phyloP scores from a whole-genome alignment of 148 eudicot species.

The Cornus suecica region DNA sequence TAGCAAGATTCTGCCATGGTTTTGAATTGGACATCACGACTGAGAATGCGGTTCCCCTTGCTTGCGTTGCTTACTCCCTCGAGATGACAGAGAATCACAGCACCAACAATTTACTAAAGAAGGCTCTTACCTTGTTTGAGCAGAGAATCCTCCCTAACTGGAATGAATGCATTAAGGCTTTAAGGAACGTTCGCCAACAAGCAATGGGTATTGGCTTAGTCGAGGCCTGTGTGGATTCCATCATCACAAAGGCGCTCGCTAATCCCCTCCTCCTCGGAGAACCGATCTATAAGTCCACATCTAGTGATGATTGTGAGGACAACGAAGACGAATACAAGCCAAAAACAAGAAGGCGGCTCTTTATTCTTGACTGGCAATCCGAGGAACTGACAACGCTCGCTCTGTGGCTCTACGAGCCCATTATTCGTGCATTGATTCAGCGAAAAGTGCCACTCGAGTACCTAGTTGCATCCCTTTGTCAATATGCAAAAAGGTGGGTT shows the following conservation, averaged over 20 bases:
- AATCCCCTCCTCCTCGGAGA: slow-evolving; percentile 55
- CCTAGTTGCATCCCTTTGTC: slow-evolving; percentile 42
- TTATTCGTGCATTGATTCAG: slow-evolving; percentile 37
- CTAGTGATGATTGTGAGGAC: slow-evolving; percentile 19
- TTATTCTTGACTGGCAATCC: slow-evolving; percentile 25
- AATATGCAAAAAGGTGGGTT: slow-evolving; percentile 37
- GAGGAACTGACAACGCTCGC: slow-evolving; percentile 51
- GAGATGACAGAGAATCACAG: slow-evolving; percentile 62
- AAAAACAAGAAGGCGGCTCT: slow-evolving; percentile 52
- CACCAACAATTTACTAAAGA: slow-evolving; percentile 43
- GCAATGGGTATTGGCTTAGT: slow-evolving; percentile 41
- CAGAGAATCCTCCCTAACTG: slow-evolving; percentile 52
- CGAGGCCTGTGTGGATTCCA: slow-evolving; percentile 35
- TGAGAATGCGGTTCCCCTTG: slow-evolving; percentile 47
- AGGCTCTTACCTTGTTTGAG: slow-evolving; percentile 35
- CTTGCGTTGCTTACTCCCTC: slow-evolving; percentile 50
- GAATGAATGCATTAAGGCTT: slow-evolving; percentile 49
- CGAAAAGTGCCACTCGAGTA: slow-evolving; percentile 39
- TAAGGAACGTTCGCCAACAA: slow-evolving; percentile 37
- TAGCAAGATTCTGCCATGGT: slow-evolving; percentile 70
- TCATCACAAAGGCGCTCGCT: slow-evolving; percentile 33
- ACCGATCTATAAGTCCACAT: slow-evolving; percentile 18
- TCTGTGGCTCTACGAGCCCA: slow-evolving; percentile 43
- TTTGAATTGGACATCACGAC: slow-evolving; percentile 36
- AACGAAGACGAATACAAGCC: slow-evolving; percentile 18